Conservation (phyloP, 257 asterid species). For the Schizonepeta tenuifolia region DNA sequence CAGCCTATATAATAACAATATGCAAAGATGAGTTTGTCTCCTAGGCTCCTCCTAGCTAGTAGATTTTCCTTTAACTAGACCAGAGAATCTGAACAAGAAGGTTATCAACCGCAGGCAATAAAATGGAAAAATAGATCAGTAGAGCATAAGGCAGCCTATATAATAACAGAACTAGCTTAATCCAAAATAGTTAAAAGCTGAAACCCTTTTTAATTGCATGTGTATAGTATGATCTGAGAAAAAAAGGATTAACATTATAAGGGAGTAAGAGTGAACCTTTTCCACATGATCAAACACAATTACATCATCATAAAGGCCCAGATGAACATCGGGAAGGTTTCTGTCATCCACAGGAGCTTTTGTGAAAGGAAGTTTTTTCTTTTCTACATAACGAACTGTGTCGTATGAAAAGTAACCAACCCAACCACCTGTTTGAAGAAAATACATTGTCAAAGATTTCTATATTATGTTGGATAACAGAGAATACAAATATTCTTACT, state of each 20-base stretch:
- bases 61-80: conserved; percentile 19
- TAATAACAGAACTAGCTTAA: conserved; percentile 23
- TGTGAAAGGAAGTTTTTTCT: conserved; percentile 84
- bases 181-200: conserved; percentile 5
- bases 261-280: conserved; percentile 59
- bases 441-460: conserved; percentile 27
- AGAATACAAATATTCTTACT: conserved; percentile 6
- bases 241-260: conserved; percentile 11
- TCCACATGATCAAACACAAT: conserved; percentile 98
- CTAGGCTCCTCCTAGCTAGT: not conserved
- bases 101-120: conserved; percentile 16
- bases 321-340: conserved; percentile 91
- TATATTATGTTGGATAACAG: not conserved
- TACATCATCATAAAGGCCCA: conserved; percentile 93
- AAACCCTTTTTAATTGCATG: not conserved
- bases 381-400: conserved; percentile 91
- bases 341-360: conserved; percentile 91
- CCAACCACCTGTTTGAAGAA: conserved; percentile 89
- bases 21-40: conserved; percentile 17
- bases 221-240: conserved; percentile 5
- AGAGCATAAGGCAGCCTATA: conserved; percentile 24
- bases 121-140: conserved; percentile 28
- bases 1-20: no score
- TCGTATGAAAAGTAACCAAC: conserved; percentile 98
- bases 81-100: conserved; percentile 12